phyloP scores from a whole-genome alignment of 78 protist genomes.

The Dictyostelium purpureum region DNA sequence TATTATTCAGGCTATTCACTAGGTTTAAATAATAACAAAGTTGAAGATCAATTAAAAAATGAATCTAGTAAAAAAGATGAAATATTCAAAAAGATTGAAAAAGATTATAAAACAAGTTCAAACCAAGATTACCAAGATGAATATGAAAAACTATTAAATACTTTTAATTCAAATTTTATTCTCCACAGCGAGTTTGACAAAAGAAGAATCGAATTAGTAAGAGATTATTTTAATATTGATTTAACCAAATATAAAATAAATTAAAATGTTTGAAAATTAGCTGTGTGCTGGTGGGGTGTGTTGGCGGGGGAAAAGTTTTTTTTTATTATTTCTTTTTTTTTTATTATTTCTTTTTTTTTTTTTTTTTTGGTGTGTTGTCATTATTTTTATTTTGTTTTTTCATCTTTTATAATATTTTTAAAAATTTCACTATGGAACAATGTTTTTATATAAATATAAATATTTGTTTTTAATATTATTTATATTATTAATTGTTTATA shows the following conservation, averaged over 20 bases:
- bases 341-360: neutral
- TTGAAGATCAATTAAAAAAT: neutral
- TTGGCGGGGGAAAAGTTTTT: too few species aligned
- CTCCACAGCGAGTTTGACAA: neutral
- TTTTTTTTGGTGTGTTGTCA: neutral
- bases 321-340: neutral
- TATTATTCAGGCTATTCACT: too few species aligned
- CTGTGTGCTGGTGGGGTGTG: neutral
- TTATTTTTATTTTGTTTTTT: neutral
- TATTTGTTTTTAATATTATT: neutral
- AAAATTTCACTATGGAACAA: too few species aligned
- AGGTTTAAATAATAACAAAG: too few species aligned
- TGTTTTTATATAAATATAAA: too few species aligned
- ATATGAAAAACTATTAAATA: neutral
- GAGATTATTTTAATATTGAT: slow-evolving; percentile 1
- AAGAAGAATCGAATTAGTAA: neutral
- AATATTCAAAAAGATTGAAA: too few species aligned
- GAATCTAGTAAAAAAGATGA: neutral
- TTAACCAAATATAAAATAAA: neutral
- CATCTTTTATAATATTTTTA: too few species aligned
- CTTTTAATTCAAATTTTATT: neutral
- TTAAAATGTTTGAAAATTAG: neutral
- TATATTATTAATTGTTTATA: neutral
- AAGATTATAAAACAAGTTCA: too few species aligned
- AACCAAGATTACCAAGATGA: neutral